Conservation (phyloP, 306 rosid genomes). For the Citrullus colocynthis region DNA sequence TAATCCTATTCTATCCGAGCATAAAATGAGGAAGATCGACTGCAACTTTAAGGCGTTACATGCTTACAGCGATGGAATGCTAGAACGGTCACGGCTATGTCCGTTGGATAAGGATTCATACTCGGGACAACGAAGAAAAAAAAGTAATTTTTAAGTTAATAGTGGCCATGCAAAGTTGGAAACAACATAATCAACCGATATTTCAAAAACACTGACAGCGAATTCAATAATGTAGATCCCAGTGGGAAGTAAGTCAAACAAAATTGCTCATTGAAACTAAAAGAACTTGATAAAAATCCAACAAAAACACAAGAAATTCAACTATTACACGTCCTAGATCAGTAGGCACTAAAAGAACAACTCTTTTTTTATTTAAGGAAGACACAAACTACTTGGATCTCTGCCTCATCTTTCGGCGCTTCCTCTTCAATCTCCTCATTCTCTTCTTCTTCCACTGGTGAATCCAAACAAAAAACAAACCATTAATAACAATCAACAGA, state of each 20-base stretch:
- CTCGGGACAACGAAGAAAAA: too few relatives aligned
- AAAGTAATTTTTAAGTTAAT: background rate
- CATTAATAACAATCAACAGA: background rate
- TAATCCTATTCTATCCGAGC: background rate
- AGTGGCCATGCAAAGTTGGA: too few relatives aligned
- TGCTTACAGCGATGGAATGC: background rate
- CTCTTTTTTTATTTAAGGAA: background rate
- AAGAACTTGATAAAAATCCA: background rate
- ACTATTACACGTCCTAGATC: background rate
- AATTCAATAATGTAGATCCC: background rate
- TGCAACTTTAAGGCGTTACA: background rate
- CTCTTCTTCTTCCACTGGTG: constrained; percentile 11
- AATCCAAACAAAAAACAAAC: background rate
- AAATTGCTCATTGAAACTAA: background rate
- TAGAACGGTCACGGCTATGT: background rate
- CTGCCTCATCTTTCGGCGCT: constrained; percentile 15
- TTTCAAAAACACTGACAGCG: background rate
- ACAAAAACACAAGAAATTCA: background rate
- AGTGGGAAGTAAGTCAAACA: background rate
- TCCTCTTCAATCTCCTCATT: constrained; percentile 13
- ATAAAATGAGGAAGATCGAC: background rate
- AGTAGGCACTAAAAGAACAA: background rate
- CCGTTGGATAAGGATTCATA: too few relatives aligned
- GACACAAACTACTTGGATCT: constrained; percentile 7
- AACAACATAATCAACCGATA: background rate